A percentile compares a stretch with the other conserved stretches of the same genome.
Conservation (phyloP, 441 rosid genomes). For the Aleurites moluccanus region DNA sequence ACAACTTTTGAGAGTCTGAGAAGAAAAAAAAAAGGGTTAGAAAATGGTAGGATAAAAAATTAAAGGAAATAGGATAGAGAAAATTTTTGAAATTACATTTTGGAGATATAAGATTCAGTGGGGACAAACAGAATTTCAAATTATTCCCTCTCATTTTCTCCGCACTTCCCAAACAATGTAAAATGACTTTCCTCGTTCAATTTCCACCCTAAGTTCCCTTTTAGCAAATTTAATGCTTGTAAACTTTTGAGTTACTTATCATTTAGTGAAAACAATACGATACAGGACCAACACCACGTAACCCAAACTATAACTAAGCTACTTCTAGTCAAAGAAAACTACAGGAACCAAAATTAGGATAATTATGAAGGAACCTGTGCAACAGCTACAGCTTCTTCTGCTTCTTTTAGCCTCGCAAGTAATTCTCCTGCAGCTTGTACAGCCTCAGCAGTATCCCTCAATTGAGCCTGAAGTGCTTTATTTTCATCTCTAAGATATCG, state of each 20-base stretch:
- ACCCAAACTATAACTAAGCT: not conserved
- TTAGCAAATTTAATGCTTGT: not conserved
- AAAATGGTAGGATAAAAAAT: not conserved
- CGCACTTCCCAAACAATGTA: not conserved
- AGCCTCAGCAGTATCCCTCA: constrained; percentile 97
- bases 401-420: constrained; percentile 90
- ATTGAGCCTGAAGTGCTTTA: constrained; percentile 80
- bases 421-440: constrained; percentile 98
- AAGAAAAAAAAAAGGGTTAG: not conserved
- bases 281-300: not conserved
- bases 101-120: not conserved
- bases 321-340: constrained; percentile 7
- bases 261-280: not conserved
- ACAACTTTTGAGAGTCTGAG: not conserved
- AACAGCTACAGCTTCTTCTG: constrained; percentile 75
- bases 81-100: not conserved
- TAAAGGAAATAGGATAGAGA: not conserved
- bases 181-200: not conserved
- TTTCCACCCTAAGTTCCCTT: not conserved
- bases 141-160: not conserved
- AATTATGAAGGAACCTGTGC: constrained; percentile 54
- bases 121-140: not conserved
- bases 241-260: not conserved
- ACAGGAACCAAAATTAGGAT: not conserved
- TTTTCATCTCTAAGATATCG: constrained; percentile 85